These are phyloP conservation scores for Microcera coccophila DNA, from an alignment of 2,329 filamentous ascomycete genomes.

Conservation along the genomic window DNA sequence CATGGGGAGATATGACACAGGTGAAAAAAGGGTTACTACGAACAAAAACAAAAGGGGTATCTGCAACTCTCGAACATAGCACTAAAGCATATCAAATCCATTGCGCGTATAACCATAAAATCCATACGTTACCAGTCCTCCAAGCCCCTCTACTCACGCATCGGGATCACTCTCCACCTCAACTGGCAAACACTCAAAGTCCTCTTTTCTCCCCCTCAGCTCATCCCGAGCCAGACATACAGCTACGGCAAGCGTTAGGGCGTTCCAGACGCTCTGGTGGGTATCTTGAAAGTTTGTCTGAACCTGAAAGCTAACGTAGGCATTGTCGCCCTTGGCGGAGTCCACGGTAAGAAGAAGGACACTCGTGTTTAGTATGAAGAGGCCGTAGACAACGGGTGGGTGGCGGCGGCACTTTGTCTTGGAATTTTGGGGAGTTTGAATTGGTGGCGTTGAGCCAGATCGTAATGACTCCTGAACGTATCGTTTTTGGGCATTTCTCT, in stretches of 20 bases:
- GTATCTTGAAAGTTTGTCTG: slow-evolving; percentile 38
- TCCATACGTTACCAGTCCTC: not conserved
- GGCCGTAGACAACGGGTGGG: slow-evolving; percentile 42
- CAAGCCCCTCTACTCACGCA: slow-evolving; percentile 22
- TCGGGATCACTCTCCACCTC: slow-evolving; percentile 38
- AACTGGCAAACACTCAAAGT: slow-evolving; percentile 33
- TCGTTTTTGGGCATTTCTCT: no score
- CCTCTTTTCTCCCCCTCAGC: slow-evolving; percentile 30
- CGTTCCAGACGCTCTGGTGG: slow-evolving; percentile 44
- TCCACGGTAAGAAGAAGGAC: slow-evolving; percentile 40
- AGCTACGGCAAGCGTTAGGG: slow-evolving; percentile 39
- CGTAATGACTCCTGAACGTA: not conserved
- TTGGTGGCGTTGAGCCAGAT: not conserved
- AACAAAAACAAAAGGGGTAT: slow-evolving; percentile 1
- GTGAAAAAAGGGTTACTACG: not conserved
- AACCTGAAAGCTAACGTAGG: slow-evolving; percentile 43
- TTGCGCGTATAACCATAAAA: not conserved
- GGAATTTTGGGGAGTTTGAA: slow-evolving; percentile 7
- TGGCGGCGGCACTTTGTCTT: slow-evolving; percentile 23
- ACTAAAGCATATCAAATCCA: not conserved
- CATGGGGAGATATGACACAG: not conserved
- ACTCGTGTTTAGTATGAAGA: slow-evolving; percentile 39
- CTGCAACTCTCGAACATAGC: not conserved
- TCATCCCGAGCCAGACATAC: slow-evolving; percentile 41
- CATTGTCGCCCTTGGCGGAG: slow-evolving; percentile 32